A percentile compares a stretch with the other conserved stretches of the same genome.
These are phyloP conservation scores for Daldinia caldariorum DNA, from an alignment of 495 filamentous ascomycete genomes.

Conservation along the genomic window DNA sequence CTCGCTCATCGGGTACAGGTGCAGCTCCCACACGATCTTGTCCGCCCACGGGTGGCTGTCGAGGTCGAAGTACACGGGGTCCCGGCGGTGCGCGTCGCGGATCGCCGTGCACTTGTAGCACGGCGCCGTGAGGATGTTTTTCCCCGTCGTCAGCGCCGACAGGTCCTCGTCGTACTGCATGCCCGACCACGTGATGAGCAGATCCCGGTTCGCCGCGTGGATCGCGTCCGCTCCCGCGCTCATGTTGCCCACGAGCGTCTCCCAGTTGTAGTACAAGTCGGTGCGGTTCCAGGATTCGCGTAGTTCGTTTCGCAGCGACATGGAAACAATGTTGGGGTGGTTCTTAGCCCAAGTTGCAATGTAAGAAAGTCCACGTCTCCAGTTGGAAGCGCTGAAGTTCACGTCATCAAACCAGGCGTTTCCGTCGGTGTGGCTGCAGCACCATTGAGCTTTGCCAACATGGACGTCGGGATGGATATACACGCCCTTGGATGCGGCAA, in stretches of 20 bases:
- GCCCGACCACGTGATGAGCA: slow-evolving; percentile 66
- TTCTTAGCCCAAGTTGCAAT: slow-evolving; percentile 61
- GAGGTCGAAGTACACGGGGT: slow-evolving; percentile 47
- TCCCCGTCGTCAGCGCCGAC: slow-evolving; percentile 55
- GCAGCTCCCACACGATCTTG: slow-evolving; percentile 66
- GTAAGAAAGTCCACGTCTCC: slow-evolving; percentile 61
- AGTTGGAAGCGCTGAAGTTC: slow-evolving; percentile 60
- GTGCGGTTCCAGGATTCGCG: slow-evolving; percentile 51
- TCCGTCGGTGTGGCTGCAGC: slow-evolving; percentile 62
- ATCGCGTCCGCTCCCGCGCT: slow-evolving; percentile 57
- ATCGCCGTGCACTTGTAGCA: slow-evolving; percentile 56
- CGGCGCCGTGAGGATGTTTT: slow-evolving; percentile 53
- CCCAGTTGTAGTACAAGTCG: slow-evolving; percentile 61
- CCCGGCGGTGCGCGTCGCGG: slow-evolving; percentile 50
- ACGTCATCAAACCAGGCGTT: slow-evolving; percentile 67
- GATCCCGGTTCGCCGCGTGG: slow-evolving; percentile 60
- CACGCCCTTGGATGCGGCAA: slow-evolving; percentile 56
- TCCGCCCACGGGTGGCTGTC: slow-evolving; percentile 46
- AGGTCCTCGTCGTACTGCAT: slow-evolving; percentile 64
- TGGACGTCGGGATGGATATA: slow-evolving; percentile 68
- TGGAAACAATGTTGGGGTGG: slow-evolving; percentile 57
- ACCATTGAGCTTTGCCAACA: slow-evolving; percentile 67
- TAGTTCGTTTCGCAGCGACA: slow-evolving; percentile 65
- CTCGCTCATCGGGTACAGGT: slow-evolving; percentile 60
- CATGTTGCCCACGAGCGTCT: slow-evolving; percentile 61